These are phyloP conservation scores for Cytospora leucostoma DNA, from an alignment of 2,329 filamentous ascomycete genomes.

Conservation along the genomic window DNA sequence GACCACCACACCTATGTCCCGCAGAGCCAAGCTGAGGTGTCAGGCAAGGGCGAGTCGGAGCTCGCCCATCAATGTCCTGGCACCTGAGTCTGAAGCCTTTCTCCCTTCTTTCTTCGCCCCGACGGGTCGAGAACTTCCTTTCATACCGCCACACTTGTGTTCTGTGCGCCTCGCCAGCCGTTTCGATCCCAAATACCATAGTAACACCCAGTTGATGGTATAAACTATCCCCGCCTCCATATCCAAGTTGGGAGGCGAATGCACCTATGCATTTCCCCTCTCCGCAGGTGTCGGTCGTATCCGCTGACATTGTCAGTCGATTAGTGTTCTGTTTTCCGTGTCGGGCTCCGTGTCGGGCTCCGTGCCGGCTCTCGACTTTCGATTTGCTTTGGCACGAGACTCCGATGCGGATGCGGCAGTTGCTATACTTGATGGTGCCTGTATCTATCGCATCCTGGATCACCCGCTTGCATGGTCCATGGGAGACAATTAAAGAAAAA, in stretches of 20 bases:
- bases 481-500: not conserved
- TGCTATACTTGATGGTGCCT: constrained; percentile 10
- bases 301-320: not conserved
- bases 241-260: not conserved
- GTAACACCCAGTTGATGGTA: not conserved
- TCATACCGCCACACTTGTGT: not conserved
- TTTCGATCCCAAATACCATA: not conserved
- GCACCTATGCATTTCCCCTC: not conserved
- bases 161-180: not conserved
- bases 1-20: constrained; percentile 9
- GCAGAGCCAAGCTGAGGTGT: constrained; percentile 20
- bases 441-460: constrained; percentile 11
- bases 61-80: constrained; percentile 8
- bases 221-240: not conserved
- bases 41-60: constrained; percentile 13
- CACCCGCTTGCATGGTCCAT: constrained; percentile 1
- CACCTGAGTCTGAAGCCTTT: constrained; percentile 17
- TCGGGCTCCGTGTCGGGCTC: not conserved
- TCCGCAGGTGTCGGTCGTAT: not conserved
- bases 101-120: not conserved
- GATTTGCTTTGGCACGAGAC: not conserved
- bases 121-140: not conserved
- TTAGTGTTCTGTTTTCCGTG: not conserved
- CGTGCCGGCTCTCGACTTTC: no score
- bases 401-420: not conserved